These are phyloP conservation scores for Phalaenopsis hybrid DNA, from an alignment of 116 monocot genomes.

Conservation along the genomic window DNA sequence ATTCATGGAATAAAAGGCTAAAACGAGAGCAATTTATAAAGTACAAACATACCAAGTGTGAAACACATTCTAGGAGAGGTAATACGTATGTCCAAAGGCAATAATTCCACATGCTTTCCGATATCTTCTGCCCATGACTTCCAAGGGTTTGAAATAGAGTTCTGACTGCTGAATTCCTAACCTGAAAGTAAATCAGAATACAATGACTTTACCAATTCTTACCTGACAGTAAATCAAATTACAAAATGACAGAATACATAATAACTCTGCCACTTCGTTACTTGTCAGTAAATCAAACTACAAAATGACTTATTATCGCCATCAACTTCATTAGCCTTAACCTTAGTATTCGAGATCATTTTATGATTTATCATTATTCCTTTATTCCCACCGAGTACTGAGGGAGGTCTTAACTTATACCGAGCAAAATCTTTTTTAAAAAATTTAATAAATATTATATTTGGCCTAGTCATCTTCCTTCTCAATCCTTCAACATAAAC, in stretches of 20 bases:
- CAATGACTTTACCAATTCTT: neutral
- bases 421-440: neutral
- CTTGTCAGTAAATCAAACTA: no score
- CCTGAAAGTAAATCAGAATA: conserved; percentile 27
- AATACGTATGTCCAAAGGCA: conserved; percentile 89
- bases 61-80: conserved; percentile 81
- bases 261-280: no score
- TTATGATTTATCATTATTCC: neutral
- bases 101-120: conserved; percentile 83
- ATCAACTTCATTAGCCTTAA: neutral
- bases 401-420: neutral
- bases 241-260: neutral
- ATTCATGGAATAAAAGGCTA: neutral
- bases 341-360: neutral
- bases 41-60: conserved; percentile 61
- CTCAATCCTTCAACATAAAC: no score
- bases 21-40: neutral
- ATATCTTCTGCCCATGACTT: conserved; percentile 88
- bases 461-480: no score
- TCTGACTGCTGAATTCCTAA: conserved; percentile 81
- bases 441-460: no score
- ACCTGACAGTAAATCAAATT: neutral
- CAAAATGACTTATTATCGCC: neutral
- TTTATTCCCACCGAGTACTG: neutral
- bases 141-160: conserved; percentile 91